A percentile compares a stretch with the other conserved stretches of the same genome.
phyloP scores from a whole-genome alignment of 2,329 filamentous ascomycete species.

The Bretziella fagacearum region DNA sequence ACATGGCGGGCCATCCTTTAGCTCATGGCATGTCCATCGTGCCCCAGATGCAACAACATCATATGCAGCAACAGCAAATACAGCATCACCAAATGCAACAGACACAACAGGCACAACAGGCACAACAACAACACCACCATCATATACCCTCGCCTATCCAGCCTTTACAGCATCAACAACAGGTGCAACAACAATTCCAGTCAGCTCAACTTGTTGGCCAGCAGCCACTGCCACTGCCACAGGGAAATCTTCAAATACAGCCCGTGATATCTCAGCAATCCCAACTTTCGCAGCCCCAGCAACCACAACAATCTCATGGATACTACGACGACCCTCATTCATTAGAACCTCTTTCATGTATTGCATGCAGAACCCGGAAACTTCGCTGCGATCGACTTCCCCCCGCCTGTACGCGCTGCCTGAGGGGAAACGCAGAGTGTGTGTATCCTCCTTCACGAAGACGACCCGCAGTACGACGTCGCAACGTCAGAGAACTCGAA shows the following conservation, averaged over 20 bases:
- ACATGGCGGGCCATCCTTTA: background rate
- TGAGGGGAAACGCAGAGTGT: constrained; percentile 57
- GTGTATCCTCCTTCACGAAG: constrained; percentile 76
- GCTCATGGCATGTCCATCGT: background rate
- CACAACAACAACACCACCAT: background rate
- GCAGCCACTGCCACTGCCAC: background rate
- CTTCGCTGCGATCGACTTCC: constrained; percentile 70
- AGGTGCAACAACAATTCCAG: background rate
- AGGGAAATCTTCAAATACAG: background rate
- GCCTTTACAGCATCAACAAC: background rate
- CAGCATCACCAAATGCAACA: background rate
- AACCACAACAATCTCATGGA: background rate
- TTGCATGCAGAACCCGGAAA: constrained; percentile 70
- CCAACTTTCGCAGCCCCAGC: background rate
- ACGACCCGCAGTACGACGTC: constrained; percentile 74
- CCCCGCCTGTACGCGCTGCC: constrained; percentile 66
- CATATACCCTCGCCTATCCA: too few relatives aligned
- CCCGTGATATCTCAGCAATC: background rate
- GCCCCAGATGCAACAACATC: background rate
- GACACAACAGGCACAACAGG: background rate
- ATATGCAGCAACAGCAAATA: background rate
- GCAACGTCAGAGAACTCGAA: constrained; percentile 82
- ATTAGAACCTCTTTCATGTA: constrained; percentile 50
- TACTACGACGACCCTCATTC: constrained; percentile 8
- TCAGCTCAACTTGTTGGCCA: background rate